These are phyloP conservation scores for Fusarium gaditjirri DNA, from an alignment of 2,329 filamentous ascomycete genomes.

Conservation along the genomic window DNA sequence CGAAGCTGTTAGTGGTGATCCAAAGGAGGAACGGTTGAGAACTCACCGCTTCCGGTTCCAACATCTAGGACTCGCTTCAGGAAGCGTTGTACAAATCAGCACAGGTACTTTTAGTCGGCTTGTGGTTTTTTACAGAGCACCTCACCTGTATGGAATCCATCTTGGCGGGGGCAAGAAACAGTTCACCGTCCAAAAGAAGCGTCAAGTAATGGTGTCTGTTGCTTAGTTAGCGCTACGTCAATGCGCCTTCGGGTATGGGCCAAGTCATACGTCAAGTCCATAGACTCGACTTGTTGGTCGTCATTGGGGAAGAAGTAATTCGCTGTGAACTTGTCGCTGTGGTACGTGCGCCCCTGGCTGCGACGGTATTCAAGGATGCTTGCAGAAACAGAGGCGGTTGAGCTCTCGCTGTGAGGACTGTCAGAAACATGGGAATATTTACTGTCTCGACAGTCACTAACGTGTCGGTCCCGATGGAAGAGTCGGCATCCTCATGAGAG, in stretches of 20 bases:
- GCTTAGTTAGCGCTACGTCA: fast-evolving
- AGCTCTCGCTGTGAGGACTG: neutral
- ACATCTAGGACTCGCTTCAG: neutral
- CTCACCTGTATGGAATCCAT: neutral
- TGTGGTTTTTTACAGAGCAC: fast-evolving
- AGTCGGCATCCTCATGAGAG: neutral
- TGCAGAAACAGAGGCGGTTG: neutral
- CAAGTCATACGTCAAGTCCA: neutral
- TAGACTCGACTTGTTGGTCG: neutral
- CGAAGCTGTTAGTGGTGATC: fast-evolving
- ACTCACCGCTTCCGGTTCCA: neutral
- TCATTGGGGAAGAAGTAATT: slow-evolving; percentile 7
- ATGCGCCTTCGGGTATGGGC: fast-evolving
- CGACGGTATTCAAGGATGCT: slow-evolving; percentile 2
- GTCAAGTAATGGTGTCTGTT: neutral
- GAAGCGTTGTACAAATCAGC: fast-evolving
- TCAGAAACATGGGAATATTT: fast-evolving
- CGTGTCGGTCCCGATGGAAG: neutral
- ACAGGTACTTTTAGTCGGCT: fast-evolving
- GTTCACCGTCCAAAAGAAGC: neutral
- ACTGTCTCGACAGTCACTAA: fast-evolving
- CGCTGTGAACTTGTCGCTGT: neutral
- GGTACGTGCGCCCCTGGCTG: neutral
- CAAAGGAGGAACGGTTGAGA: fast-evolving
- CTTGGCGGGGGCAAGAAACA: neutral